Evolutionary conservation across 208 protist species (phyloP).

Genomic region (Leishmania tropica): DNA sequence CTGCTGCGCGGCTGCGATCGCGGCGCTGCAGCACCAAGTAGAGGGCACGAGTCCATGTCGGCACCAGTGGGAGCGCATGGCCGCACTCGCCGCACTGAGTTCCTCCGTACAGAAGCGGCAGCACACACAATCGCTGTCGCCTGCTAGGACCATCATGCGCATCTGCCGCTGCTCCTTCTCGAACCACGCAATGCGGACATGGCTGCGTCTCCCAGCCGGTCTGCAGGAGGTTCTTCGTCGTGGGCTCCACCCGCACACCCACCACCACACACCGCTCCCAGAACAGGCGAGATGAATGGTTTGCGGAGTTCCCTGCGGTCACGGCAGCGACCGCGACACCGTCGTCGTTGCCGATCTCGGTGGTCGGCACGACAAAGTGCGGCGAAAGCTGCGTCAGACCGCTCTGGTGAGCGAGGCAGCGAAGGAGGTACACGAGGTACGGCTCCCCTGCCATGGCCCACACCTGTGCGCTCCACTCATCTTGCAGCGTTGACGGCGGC

Average conservation of each 20-base stretch:
- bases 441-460: slow-evolving; percentile 70
- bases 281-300: slow-evolving; percentile 1
- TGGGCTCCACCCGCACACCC: slow-evolving; percentile 46
- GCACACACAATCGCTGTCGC: background rate
- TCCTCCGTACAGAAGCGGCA: slow-evolving; percentile 40
- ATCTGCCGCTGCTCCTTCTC: background rate
- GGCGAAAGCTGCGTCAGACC: slow-evolving; percentile 25
- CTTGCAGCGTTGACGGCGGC: slow-evolving; percentile 45
- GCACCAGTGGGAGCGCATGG: slow-evolving; percentile 25
- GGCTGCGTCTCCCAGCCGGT: slow-evolving; percentile 51
- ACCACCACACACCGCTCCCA: slow-evolving; percentile 46
- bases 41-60: slow-evolving; percentile 29
- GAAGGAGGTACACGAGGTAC: slow-evolving; percentile 57
- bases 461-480: slow-evolving; percentile 53
- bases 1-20: slow-evolving; percentile 36
- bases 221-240: slow-evolving; percentile 46
- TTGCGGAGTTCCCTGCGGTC: background rate
- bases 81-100: slow-evolving; percentile 26
- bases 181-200: slow-evolving; percentile 26
- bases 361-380: slow-evolving; percentile 5
- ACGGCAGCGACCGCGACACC: background rate
- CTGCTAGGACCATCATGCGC: background rate
- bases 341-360: background rate
- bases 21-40: slow-evolving; percentile 40
- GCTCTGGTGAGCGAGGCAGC: slow-evolving; percentile 52